A percentile compares a stretch with the other conserved stretches of the same genome.
Evolutionary conservation across 305 asterid species (phyloP).

Genomic region (Nicotiana rustica): DNA sequence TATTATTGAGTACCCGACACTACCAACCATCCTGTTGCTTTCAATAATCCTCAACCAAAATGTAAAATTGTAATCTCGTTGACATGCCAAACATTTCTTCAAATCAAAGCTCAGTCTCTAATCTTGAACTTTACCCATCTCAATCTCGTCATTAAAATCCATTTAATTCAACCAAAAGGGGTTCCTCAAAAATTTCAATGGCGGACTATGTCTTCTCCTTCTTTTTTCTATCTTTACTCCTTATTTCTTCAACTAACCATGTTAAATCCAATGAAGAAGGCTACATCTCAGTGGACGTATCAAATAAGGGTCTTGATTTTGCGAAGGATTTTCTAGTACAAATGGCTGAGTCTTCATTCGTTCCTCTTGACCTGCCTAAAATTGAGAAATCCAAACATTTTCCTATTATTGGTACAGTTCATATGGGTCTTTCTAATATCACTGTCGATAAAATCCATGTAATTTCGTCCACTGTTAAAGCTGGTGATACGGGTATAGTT

Average conservation of each 20-base stretch:
- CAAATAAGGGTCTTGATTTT: conserved; percentile 80
- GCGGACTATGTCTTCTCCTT: conserved; percentile 41
- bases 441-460: conserved; percentile 57
- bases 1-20: neutral
- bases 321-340: conserved; percentile 66
- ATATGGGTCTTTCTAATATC: conserved; percentile 58
- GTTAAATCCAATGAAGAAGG: conserved; percentile 61
- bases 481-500: conserved; percentile 72
- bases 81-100: conserved; percentile 27
- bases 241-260: conserved; percentile 35
- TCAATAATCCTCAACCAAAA: conserved; percentile 3
- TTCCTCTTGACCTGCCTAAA: conserved; percentile 73
- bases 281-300: conserved; percentile 57
- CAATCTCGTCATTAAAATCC: neutral
- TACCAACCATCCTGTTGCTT: neutral
- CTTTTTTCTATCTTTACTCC: conserved; percentile 41
- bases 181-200: conserved; percentile 45
- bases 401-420: conserved; percentile 70
- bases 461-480: conserved; percentile 65
- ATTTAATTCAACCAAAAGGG: neutral
- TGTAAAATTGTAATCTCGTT: neutral
- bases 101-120: neutral
- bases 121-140: neutral
- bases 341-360: conserved; percentile 66
- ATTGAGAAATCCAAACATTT: conserved; percentile 61